These are phyloP conservation scores for Trifolium dubium DNA, from an alignment of 306 rosid species.

Conservation along the genomic window DNA sequence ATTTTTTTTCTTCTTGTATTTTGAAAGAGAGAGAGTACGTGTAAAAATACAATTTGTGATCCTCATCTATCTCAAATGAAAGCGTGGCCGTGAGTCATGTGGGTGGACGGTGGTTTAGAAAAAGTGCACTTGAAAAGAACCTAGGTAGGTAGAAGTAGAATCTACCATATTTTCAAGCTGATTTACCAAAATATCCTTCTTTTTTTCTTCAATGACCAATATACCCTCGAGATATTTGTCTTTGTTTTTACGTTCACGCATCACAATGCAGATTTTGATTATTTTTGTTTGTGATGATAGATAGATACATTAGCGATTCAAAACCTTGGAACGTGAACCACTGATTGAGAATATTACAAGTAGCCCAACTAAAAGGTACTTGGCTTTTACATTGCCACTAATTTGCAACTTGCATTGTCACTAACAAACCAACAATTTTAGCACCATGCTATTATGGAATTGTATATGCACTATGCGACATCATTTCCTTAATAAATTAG, in stretches of 20 bases:
- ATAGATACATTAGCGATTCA: slow-evolving; percentile 39
- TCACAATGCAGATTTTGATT: slow-evolving; percentile 16
- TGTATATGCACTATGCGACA: background rate
- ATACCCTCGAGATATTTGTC: background rate
- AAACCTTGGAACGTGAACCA: slow-evolving; percentile 17
- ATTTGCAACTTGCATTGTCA: background rate
- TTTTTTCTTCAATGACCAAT: background rate
- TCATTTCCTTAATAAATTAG: background rate
- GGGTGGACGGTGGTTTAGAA: background rate
- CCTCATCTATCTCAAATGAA: background rate
- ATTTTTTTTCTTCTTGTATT: too few species aligned
- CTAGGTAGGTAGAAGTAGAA: background rate
- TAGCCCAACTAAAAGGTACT: background rate
- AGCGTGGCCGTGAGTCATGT: slow-evolving; percentile 1
- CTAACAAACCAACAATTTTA: background rate
- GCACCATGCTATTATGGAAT: background rate
- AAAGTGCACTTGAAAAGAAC: slow-evolving; percentile 19
- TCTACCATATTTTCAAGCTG: background rate
- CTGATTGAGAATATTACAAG: background rate
- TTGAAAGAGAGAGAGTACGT: too few species aligned
- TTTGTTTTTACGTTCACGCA: slow-evolving; percentile 7
- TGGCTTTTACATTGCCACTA: background rate
- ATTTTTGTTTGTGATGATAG: too few species aligned
- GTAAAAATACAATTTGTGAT: too few species aligned
- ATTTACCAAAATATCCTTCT: slow-evolving; percentile 2